Evolutionary conservation across 768 basidiomycete species (phyloP).

Genomic region (Mycena galopus): DNA sequence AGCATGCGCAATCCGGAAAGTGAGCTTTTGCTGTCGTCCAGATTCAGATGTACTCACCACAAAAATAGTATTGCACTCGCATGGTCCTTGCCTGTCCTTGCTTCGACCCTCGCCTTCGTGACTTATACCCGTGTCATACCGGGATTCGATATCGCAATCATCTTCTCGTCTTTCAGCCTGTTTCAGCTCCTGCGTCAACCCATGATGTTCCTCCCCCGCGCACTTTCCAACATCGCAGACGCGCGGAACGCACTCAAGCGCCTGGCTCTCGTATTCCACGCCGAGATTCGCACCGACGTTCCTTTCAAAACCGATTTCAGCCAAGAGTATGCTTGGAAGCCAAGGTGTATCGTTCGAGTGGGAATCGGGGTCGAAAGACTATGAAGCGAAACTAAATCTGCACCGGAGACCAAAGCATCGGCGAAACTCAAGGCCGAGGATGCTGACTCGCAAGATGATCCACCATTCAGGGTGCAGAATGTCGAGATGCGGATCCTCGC

Average conservation of each 20-base stretch:
- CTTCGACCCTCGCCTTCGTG: constrained; percentile 75
- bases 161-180: constrained; percentile 75
- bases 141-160: constrained; percentile 72
- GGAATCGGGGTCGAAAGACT: constrained; percentile 52
- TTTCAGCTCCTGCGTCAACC: constrained; percentile 79
- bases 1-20: constrained; percentile 74
- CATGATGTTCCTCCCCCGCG: constrained; percentile 74
- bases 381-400: constrained; percentile 3
- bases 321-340: constrained; percentile 65
- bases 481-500: constrained; percentile 67
- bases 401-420: constrained; percentile 14
- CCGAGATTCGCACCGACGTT: constrained; percentile 61
- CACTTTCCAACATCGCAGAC: constrained; percentile 73
- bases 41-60: constrained; percentile 26
- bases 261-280: constrained; percentile 64
- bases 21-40: constrained; percentile 44
- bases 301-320: constrained; percentile 58
- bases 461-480: constrained; percentile 65
- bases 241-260: constrained; percentile 73
- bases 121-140: constrained; percentile 70
- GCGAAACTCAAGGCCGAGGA: constrained; percentile 35
- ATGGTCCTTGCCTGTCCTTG: constrained; percentile 71
- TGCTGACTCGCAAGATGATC: constrained; percentile 28
- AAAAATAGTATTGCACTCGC: constrained; percentile 62
- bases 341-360: constrained; percentile 73